Conservation (phyloP, 208 protist genomes). For the Trypanosoma mega region DNA sequence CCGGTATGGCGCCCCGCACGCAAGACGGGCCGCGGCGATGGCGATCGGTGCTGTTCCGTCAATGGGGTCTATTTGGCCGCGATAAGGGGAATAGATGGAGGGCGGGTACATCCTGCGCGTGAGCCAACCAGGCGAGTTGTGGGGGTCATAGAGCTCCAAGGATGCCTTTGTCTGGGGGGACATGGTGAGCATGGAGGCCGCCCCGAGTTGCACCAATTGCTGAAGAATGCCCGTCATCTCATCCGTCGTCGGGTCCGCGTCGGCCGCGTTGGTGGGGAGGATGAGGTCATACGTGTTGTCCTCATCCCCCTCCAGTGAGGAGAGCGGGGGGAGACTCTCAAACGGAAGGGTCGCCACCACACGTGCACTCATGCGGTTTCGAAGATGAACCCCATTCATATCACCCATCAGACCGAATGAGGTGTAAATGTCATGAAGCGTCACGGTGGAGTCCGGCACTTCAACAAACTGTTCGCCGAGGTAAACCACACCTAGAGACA, state of each 20-base stretch:
- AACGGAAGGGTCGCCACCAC: slow-evolving; percentile 78
- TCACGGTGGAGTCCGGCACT: slow-evolving; percentile 49
- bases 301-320: slow-evolving; percentile 6
- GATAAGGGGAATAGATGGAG: slow-evolving; percentile 72
- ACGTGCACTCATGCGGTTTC: slow-evolving; percentile 38
- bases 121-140: slow-evolving; percentile 46
- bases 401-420: slow-evolving; percentile 56
- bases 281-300: slow-evolving; percentile 15
- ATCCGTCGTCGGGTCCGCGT: not conserved
- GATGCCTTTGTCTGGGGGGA: slow-evolving; percentile 25
- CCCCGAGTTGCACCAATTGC: slow-evolving; percentile 66
- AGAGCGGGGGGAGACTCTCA: slow-evolving; percentile 40
- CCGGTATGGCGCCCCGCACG: slow-evolving; percentile 21
- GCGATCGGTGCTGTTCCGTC: not conserved
- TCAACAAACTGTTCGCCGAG: slow-evolving; percentile 69
- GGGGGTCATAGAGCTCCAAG: slow-evolving; percentile 47
- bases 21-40: not conserved
- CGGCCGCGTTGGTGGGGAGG: not conserved
- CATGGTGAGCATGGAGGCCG: slow-evolving; percentile 54
- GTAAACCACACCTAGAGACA: slow-evolving; percentile 45
- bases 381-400: slow-evolving; percentile 44
- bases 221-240: slow-evolving; percentile 45
- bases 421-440: slow-evolving; percentile 67
- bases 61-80: slow-evolving; percentile 52
- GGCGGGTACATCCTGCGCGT: slow-evolving; percentile 54